These are phyloP conservation scores for Oryza nivara DNA, from an alignment of 176 grass and related monocot genomes.

Conservation along the genomic window DNA sequence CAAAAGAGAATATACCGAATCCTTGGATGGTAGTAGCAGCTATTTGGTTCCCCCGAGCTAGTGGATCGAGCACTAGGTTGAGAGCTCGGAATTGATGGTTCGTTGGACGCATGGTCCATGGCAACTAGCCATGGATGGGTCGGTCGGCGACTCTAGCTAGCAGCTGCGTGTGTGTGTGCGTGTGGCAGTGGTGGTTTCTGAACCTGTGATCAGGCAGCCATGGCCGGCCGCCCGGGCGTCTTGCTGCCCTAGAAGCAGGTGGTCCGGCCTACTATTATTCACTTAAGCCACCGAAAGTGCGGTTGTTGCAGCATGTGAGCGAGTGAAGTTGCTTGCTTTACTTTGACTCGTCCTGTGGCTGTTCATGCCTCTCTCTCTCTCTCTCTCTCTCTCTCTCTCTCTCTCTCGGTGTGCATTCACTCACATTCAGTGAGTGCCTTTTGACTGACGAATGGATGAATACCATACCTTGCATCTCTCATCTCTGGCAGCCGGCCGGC, in stretches of 20 bases:
- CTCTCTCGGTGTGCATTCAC: background rate
- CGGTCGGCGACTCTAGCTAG: background rate
- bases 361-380: conserved; percentile 20
- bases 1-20: conserved; percentile 28
- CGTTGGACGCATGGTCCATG: conserved; percentile 1
- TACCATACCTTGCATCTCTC: background rate
- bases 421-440: background rate
- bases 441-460: background rate
- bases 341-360: conserved; percentile 24
- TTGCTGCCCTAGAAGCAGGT: conserved; percentile 13
- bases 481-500: background rate
- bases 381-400: conserved; percentile 14
- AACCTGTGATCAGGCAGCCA: background rate
- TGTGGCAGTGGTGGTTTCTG: conserved; percentile 5
- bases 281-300: conserved; percentile 40
- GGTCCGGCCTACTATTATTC: conserved; percentile 24
- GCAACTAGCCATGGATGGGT: conserved; percentile 6
- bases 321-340: conserved; percentile 11
- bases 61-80: conserved; percentile 15
- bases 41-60: background rate
- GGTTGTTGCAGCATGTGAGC: conserved; percentile 33
- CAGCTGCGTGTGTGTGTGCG: background rate
- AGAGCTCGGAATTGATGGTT: conserved; percentile 26
- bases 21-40: conserved; percentile 7
- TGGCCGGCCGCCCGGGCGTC: background rate